Base-by-base conservation (phyloP, 257 asterid species). In the Mentha longifolia region DNA sequence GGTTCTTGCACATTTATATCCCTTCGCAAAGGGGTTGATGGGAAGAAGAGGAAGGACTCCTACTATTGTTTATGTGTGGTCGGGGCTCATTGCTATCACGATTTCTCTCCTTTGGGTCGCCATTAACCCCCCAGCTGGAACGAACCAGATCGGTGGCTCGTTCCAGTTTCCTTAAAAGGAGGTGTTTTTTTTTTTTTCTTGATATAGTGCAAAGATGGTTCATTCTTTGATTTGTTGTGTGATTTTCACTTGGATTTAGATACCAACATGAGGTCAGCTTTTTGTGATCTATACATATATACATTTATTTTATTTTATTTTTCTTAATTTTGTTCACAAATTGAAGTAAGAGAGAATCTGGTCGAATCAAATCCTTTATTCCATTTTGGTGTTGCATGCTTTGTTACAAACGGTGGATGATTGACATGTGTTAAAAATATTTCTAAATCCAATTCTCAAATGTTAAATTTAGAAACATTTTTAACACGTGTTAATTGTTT, bases 1-100 rank as follows among this genome's bases (percentile, higher is more conserved):
- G 92, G 92, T 86, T 19, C 72, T 84, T 63, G 89, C 87, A n/a
- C 92, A 86, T 84, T 63, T 84, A 11, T 84, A 86, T 64, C 91
- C 91, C 4, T 86, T 86, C 4, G 91, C 91, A 0, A 86, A 86
- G 76, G 91, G 91, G 68, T 77, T 86, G 9, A 86, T 86, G 91
- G 91, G 91, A 4, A 77, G 91, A 71, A 73, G 86, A 54, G 91
- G 91, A 14, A 80, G 85, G 63, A 81, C 91, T 7, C 89, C 91
- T 0, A 86, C 91, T 28, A 84, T 86, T 14, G 87, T 84, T 7
- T 86, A 64, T 41, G 91, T 86, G 0, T 86, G 91, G 91, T 84
- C 91, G 0, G 91, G 89, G 0, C 89, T 86, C 46, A 82, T 86
- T 30, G 83, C 91, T 0, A 86, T 86, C 52, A 84, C 76, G 2